These are phyloP conservation scores for Parasitella parasitica DNA, from an alignment of 371 early-diverging fungal genomes.

Conservation along the genomic window DNA sequence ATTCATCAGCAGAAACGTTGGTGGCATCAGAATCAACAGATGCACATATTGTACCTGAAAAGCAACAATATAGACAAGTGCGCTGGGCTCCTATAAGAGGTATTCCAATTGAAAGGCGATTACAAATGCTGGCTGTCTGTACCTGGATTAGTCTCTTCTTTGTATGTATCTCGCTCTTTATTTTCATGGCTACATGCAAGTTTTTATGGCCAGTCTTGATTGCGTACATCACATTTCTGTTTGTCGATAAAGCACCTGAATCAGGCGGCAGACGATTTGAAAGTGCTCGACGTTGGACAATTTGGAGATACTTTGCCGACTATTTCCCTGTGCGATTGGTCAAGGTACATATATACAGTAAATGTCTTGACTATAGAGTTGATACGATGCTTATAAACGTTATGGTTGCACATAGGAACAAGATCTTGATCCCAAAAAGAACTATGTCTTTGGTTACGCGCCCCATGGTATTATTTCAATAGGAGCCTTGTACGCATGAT, in stretches of 20 bases:
- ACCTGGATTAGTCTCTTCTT: conserved; percentile 37
- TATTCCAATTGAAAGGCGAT: conserved; percentile 66
- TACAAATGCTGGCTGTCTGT: conserved; percentile 68
- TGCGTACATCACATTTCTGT: conserved; percentile 64
- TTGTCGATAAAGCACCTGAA: conserved; percentile 62
- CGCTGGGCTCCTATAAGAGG: conserved; percentile 29
- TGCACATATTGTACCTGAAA: background rate
- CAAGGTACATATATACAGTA: conserved; percentile 66
- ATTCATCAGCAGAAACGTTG: conserved; percentile 6
- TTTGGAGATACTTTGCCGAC: conserved; percentile 76
- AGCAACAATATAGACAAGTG: background rate
- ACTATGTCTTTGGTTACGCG: conserved; percentile 79
- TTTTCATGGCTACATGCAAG: conserved; percentile 42
- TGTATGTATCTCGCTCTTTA: conserved; percentile 42
- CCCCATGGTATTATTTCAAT: conserved; percentile 86
- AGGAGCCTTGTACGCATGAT: conserved; percentile 82
- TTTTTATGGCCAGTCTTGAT: conserved; percentile 67
- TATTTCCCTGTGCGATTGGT: conserved; percentile 79
- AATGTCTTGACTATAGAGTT: background rate
- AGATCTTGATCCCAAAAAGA: conserved; percentile 73
- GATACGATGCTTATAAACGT: no score
- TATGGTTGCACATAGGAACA: conserved; percentile 61
- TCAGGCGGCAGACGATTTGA: conserved; percentile 69
- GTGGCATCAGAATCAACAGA: background rate
- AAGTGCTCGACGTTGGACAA: conserved; percentile 47